Base-by-base conservation (phyloP, 805 yeast species). In the Monosporozyma unispora region DNA sequence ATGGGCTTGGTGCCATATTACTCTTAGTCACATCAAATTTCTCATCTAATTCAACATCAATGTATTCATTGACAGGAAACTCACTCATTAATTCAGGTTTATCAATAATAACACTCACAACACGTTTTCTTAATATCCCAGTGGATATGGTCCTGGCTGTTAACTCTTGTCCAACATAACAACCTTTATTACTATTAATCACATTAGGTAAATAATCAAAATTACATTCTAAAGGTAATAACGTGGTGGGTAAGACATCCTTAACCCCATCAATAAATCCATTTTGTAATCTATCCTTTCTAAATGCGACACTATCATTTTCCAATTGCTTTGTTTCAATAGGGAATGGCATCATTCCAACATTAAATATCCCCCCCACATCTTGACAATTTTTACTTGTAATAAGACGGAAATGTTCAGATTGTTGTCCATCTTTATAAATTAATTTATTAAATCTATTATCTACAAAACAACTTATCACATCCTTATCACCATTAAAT, bases 151-250 rank as follows among this genome's bases (percentile, higher is more conserved):
- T 84, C 58, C 99, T 76, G 16, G 90, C 88, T 0, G 97, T 90
- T 47, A 93, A 72, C 63, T 93, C 99, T 67, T 93, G 99, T 1
- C 99, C 99, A 14, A 88, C 82, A 59, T 93, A 93, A 63, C 99
- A 93, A 1, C 99, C 99, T 65, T 93, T 93, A 54, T 88, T 83
- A 47, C 83, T 79, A 48, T 91, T 87, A 12, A 93, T 66, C n/a
- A 70, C 95, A 55, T 86, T 83, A 68, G 80, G 78, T 57, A 76
- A 80, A 44, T 55, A 59, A 66, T 93, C 99, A 55, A 90, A 69
- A 62, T 87, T 87, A 51, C 79, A 73, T 57, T 93, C 98, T 57
- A 93, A 76, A 1, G 99, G 99, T 3, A 93, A 68, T 55, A 80
- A 58, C 60, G 76, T 74, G 14, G 72, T 72, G 9, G 78, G 73